A percentile compares a stretch with the other conserved stretches of the same genome.
These are phyloP conservation scores for Opeltia flavorubescens DNA, from an alignment of 495 filamentous ascomycete species.

Conservation along the genomic window DNA sequence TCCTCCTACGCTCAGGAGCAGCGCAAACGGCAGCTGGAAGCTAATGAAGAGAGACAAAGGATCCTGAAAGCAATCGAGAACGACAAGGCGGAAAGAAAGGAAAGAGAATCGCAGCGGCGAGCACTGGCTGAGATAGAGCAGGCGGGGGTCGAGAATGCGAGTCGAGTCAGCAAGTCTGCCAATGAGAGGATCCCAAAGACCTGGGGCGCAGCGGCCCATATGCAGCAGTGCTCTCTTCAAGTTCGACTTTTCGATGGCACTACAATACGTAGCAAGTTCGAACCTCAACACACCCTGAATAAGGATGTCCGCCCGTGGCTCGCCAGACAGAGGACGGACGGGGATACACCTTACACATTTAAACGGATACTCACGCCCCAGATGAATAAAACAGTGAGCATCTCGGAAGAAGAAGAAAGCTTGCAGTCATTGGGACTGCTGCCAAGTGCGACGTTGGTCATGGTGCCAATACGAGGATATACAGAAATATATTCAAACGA, in stretches of 20 bases:
- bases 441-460: constrained; percentile 69
- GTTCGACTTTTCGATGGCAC: constrained; percentile 76
- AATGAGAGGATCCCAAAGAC: constrained; percentile 5
- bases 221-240: constrained; percentile 48
- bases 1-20: constrained; percentile 33
- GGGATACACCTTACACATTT: constrained; percentile 58
- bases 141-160: constrained; percentile 1
- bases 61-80: constrained; percentile 50
- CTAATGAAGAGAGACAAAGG: constrained; percentile 42
- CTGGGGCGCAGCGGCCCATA: constrained; percentile 7
- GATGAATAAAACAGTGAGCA: constrained; percentile 57
- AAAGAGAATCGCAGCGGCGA: constrained; percentile 34
- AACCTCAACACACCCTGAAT: constrained; percentile 45
- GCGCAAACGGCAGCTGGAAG: constrained; percentile 37
- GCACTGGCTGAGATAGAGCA: constrained; percentile 15
- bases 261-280: constrained; percentile 59
- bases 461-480: constrained; percentile 53
- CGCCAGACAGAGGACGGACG: constrained; percentile 35
- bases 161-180: not conserved
- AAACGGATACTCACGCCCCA: constrained; percentile 70
- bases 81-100: constrained; percentile 49
- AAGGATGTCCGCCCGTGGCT: constrained; percentile 65
- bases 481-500: constrained; percentile 42
- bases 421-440: constrained; percentile 53
- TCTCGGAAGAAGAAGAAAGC: constrained; percentile 55